Percentiles rank a stretch among this genome's conserved stretches.
Evolutionary conservation across 768 basidiomycete species (phyloP).

Genomic region (Boletus subparvulus): DNA sequence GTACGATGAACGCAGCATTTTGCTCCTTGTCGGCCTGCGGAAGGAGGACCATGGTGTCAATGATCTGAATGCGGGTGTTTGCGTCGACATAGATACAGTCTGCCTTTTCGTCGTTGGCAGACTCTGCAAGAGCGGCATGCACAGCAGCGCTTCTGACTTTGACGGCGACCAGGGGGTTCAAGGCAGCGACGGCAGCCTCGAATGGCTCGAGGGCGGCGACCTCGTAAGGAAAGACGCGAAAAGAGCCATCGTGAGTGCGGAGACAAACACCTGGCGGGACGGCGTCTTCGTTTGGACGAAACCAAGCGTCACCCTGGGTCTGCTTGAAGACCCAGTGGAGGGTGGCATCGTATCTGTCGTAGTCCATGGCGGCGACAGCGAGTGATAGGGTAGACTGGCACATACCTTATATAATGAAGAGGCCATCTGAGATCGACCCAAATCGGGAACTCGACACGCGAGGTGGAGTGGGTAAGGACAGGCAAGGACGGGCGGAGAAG

Average conservation of each 20-base stretch:
- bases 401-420: conserved; percentile 6
- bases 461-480: not conserved
- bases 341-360: conserved; percentile 35
- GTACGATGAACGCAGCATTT: conserved; percentile 67
- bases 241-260: conserved; percentile 46
- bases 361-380: conserved; percentile 28
- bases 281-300: conserved; percentile 49
- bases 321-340: conserved; percentile 33
- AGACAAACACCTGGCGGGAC: conserved; percentile 49
- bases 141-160: conserved; percentile 51
- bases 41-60: conserved; percentile 75
- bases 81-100: conserved; percentile 47
- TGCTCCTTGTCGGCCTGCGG: conserved; percentile 47
- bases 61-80: conserved; percentile 75
- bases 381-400: not conserved
- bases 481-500: not conserved
- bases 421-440: conserved; percentile 19
- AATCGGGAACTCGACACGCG: not conserved
- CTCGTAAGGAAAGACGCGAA: conserved; percentile 57
- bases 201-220: conserved; percentile 53
- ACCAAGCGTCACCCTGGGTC: conserved; percentile 51
- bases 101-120: conserved; percentile 21
- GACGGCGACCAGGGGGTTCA: conserved; percentile 58
- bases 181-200: conserved; percentile 49
- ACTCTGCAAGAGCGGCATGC: conserved; percentile 50